A percentile compares a stretch with the other conserved stretches of the same genome.
phyloP scores from a whole-genome alignment of 176 grass and related monocot species.

The Raddia guianensis region DNA sequence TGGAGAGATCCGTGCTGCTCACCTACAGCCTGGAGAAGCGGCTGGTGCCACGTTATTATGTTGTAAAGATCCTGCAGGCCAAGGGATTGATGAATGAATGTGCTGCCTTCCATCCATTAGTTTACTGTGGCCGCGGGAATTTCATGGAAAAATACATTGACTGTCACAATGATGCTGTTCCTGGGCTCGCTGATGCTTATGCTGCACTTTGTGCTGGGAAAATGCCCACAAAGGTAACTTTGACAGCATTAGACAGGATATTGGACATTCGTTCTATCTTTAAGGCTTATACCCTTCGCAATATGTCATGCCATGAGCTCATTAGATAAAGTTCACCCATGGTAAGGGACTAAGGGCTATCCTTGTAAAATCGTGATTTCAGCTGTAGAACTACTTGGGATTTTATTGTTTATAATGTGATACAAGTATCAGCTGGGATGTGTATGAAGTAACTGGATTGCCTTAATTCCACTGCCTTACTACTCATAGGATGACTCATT shows the following conservation, averaged over 20 bases:
- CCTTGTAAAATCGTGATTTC: background rate
- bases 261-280: too few relatives aligned
- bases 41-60: background rate
- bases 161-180: background rate
- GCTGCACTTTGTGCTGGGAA: too few relatives aligned
- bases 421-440: background rate
- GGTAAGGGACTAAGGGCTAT: background rate
- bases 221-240: too few relatives aligned
- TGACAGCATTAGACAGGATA: too few relatives aligned
- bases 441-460: background rate
- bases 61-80: background rate
- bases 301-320: too few relatives aligned
- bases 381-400: background rate
- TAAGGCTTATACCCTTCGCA: too few relatives aligned
- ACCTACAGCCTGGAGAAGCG: slow-evolving; percentile 39
- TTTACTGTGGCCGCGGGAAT: background rate
- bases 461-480: background rate
- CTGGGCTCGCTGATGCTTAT: too few relatives aligned
- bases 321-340: background rate
- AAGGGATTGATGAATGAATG: too few relatives aligned
- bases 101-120: background rate
- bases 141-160: background rate
- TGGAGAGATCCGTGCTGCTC: background rate
- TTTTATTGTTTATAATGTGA: too few relatives aligned
- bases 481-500: background rate